A percentile compares a stretch with the other conserved stretches of the same genome.
These are phyloP conservation scores for Boletus vermiculosoides DNA, from an alignment of 768 basidiomycete species.

Conservation along the genomic window DNA sequence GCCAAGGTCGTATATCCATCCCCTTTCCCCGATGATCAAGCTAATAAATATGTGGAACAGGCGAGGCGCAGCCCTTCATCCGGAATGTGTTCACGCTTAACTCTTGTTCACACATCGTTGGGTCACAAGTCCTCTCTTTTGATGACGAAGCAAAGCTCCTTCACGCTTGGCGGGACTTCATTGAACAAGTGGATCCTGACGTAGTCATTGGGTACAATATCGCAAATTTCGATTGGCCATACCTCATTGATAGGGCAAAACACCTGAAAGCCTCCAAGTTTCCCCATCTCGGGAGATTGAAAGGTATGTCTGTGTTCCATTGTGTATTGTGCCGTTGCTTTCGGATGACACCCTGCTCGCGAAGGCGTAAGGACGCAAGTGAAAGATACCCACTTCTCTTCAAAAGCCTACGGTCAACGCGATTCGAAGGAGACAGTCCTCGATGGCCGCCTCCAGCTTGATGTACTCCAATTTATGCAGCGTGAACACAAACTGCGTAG, in stretches of 20 bases:
- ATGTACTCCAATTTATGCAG: conserved; percentile 97
- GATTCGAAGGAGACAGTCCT: conserved; percentile 92
- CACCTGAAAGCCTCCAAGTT: conserved; percentile 71
- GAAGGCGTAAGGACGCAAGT: conserved; percentile 73
- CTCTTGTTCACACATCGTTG: conserved; percentile 91
- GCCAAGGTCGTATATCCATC: conserved; percentile 64
- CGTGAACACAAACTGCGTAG: conserved; percentile 96
- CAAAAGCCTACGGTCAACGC: conserved; percentile 94
- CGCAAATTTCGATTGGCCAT: conserved; percentile 92
- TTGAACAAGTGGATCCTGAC: conserved; percentile 90
- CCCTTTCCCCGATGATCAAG: background rate
- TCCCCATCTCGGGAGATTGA: conserved; percentile 71
- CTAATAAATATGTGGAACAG: conserved; percentile 42
- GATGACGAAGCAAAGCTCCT: conserved; percentile 74
- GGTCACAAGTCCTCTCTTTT: conserved; percentile 92
- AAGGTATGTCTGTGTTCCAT: conserved; percentile 43
- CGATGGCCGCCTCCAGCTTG: conserved; percentile 92
- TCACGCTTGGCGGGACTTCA: conserved; percentile 83
- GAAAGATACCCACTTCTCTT: conserved; percentile 96
- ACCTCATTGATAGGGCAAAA: conserved; percentile 89
- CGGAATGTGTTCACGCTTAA: conserved; percentile 96
- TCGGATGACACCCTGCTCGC: conserved; percentile 6
- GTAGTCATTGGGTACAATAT: conserved; percentile 97
- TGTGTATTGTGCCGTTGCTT: background rate
- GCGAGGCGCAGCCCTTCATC: conserved; percentile 90